Base-by-base conservation (phyloP, 1,284 basidiomycete genomes). In the Fistulinella cinereoalba region DNA sequence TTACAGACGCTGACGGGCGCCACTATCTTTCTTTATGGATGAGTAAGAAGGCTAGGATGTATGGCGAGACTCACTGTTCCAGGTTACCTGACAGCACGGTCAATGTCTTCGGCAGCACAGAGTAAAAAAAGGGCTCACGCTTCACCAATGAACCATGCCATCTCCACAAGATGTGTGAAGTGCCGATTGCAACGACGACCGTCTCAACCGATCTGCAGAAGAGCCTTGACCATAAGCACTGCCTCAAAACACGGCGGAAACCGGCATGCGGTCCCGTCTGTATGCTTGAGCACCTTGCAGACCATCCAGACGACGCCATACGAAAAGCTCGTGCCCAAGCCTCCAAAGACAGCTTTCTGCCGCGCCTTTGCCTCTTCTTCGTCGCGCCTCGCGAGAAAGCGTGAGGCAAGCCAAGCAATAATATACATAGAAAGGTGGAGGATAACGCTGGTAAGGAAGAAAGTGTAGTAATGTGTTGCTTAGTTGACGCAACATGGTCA, bases 131-230 rank as follows among this genome's bases (percentile, higher is more conserved):
- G 18, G 8, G 62, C 70, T 54, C 41, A 72, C 70, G 61, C 57
- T 65, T 61, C 6, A 77, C 65, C 38, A 78, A 64, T 12, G 64
- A 45, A 34, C 68, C 68, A 55, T 80, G 76, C 75, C 76, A 79
- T 42, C 65, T 68, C 10, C 72, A 64, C 19, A 79, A 32, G 22
- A 41, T 31, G 13, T 5, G 38, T 25, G 27, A 18, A 19, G 23
- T 39, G 6, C 29, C 22, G 2, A 32, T 6, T 2, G 41, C 13
- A 19, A 40, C 12, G 3, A 19, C 32, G 7, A 32, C 12, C 16
- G 11, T 18, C 24, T 16, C 18, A 8, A 42, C 5, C 23, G 23
- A 28, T 21, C 21, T 16, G 21, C 10, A n/a, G 9, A 33, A 16
- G 13, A 48, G 33, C 23, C 23, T 19, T 12, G 37, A 5, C 15